phyloP scores from a whole-genome alignment of 257 asterid species.

The Ligustrum vulgare region DNA sequence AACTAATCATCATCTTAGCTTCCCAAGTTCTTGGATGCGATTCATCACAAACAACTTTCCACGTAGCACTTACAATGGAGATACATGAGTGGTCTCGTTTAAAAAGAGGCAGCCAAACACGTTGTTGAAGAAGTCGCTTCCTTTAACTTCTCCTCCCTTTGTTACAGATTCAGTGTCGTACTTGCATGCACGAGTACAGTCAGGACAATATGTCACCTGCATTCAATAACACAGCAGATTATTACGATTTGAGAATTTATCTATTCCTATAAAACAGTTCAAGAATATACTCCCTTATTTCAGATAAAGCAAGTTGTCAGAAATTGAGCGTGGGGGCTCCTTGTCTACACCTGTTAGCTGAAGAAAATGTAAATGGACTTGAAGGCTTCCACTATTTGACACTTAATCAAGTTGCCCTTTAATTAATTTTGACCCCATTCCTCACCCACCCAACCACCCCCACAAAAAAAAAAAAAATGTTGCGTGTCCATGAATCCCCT shows the following conservation, averaged over 20 bases:
- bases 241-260: conserved; percentile 8
- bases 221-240: conserved; percentile 8
- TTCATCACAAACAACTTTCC: not conserved
- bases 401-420: not conserved
- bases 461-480: too few species aligned
- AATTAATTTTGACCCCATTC: not conserved
- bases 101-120: conserved; percentile 94
- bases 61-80: conserved; percentile 45
- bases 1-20: not conserved
- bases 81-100: conserved; percentile 70
- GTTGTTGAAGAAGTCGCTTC: conserved; percentile 66
- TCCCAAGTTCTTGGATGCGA: not conserved
- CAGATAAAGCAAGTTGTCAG: not conserved
- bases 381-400: not conserved
- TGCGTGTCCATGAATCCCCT: not conserved
- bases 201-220: conserved; percentile 96
- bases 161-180: conserved; percentile 62
- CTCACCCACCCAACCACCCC: too few species aligned
- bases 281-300: not conserved
- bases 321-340: not conserved
- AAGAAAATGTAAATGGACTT: not conserved
- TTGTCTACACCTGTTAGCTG: not conserved
- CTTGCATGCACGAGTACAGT: conserved; percentile 87
- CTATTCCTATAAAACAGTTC: not conserved
- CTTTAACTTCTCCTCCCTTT: conserved; percentile 53